These are phyloP conservation scores for Aquilaria yunnanensis DNA, from an alignment of 345 rosid species.

Conservation along the genomic window DNA sequence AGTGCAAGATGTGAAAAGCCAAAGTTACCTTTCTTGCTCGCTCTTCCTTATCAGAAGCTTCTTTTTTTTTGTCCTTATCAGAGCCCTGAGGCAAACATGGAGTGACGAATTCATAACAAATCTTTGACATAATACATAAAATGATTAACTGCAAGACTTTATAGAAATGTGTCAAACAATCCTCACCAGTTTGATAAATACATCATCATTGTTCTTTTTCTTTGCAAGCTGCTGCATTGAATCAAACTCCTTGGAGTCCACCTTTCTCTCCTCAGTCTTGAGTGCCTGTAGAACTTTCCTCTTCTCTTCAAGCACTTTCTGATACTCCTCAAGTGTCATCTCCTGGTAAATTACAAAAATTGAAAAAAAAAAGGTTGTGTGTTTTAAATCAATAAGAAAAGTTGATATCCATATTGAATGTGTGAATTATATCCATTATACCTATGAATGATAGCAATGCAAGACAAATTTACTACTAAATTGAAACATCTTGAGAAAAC, in stretches of 20 bases:
- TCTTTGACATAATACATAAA: neutral
- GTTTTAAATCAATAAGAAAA: neutral
- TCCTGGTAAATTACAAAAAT: conserved; percentile 32
- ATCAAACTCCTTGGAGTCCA: conserved; percentile 55
- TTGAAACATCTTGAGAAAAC: neutral
- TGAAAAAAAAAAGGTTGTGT: neutral
- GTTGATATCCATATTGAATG: neutral
- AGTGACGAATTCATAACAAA: neutral
- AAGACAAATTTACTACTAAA: too few species aligned
- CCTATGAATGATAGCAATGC: neutral
- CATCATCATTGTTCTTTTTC: conserved; percentile 50
- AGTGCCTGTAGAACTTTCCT: conserved; percentile 51
- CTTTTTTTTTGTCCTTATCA: conserved; percentile 64
- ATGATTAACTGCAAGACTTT: neutral
- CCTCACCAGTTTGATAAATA: conserved; percentile 58
- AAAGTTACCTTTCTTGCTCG: conserved; percentile 48
- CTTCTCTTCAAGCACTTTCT: conserved; percentile 65
- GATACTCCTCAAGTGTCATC: conserved; percentile 91
- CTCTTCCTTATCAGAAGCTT: conserved; percentile 60
- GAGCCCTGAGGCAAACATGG: conserved; percentile 33
- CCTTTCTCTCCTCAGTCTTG: conserved; percentile 62
- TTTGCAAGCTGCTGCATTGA: conserved; percentile 65
- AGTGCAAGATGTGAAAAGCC: neutral
- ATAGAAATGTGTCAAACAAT: neutral
- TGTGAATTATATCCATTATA: neutral